These are phyloP conservation scores for Penicillium sp. DNA, from an alignment of 2,329 filamentous ascomycete genomes.

Conservation along the genomic window DNA sequence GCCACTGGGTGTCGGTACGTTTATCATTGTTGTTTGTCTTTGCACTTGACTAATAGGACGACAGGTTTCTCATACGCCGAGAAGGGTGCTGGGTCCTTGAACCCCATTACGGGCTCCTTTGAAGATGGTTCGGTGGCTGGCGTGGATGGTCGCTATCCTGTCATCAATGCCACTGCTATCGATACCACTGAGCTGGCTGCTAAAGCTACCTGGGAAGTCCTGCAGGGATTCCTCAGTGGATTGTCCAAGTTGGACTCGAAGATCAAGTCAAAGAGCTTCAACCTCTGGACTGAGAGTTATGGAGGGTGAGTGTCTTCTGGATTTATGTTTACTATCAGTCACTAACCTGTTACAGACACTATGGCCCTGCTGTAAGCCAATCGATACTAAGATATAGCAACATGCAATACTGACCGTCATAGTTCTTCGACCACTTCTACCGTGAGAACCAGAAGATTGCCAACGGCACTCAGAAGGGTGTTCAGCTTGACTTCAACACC, in stretches of 20 bases:
- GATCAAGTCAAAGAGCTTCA: conserved; percentile 57
- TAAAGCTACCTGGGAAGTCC: conserved; percentile 55
- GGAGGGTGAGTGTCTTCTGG: conserved; percentile 41
- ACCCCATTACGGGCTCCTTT: conserved; percentile 47
- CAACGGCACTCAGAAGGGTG: conserved; percentile 51
- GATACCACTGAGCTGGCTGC: conserved; percentile 60
- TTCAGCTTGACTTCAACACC: conserved; percentile 55
- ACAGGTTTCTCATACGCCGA: conserved; percentile 39
- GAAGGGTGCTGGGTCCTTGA: conserved; percentile 43
- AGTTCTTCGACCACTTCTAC: conserved; percentile 60
- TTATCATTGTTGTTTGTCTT: background rate
- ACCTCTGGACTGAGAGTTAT: conserved; percentile 61
- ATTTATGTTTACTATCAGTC: conserved; percentile 5
- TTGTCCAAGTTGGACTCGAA: conserved; percentile 51
- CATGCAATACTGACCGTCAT: conserved; percentile 14
- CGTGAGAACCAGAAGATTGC: conserved; percentile 58
- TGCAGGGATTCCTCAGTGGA: conserved; percentile 56
- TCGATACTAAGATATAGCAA: no score
- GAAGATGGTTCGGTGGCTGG: conserved; percentile 46
- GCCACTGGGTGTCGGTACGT: conserved; percentile 57
- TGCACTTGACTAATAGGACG: background rate
- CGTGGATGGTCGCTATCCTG: conserved; percentile 50
- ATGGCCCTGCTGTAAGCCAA: conserved; percentile 47
- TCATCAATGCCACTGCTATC: conserved; percentile 52
- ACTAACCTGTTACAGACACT: conserved; percentile 43